Evolutionary conservation across 352 stramenopile genomes (phyloP).

Genomic region (Phytophthora hibernalis): DNA sequence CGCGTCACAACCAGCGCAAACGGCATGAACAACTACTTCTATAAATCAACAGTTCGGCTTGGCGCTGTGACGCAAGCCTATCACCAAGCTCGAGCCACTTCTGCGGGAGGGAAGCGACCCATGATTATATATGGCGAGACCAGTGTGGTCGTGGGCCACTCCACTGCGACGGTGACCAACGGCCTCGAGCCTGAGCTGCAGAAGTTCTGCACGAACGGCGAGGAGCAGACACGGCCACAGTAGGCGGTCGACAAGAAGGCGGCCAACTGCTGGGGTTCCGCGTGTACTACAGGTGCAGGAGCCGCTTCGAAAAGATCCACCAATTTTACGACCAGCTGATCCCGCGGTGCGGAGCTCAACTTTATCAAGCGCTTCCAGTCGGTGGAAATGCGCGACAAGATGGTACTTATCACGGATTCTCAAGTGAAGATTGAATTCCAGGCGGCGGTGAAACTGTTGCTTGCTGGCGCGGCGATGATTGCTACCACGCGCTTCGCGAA

Average conservation of each 20-base stretch:
- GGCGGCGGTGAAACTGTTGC: conserved; percentile 93
- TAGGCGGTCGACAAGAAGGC: conserved; percentile 56
- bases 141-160: conserved; percentile 66
- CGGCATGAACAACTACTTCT: conserved; percentile 93
- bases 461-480: conserved; percentile 92
- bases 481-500: conserved; percentile 96
- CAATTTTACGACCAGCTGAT: conserved; percentile 98
- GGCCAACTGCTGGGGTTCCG: conserved; percentile 81
- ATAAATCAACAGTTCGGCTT: conserved; percentile 95
- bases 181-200: conserved; percentile 46
- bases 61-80: conserved; percentile 88
- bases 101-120: conserved; percentile 87
- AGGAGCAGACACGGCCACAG: conserved; percentile 57
- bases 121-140: conserved; percentile 94
- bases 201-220: conserved; percentile 66
- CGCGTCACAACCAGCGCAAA: conserved; percentile 83
- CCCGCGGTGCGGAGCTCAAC: conserved; percentile 93
- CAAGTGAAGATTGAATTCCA: conserved; percentile 98
- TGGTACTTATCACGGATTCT: conserved; percentile 95
- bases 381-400: conserved; percentile 86
- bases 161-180: conserved; percentile 40
- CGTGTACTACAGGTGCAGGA: conserved; percentile 97
- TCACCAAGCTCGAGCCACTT: conserved; percentile 93
- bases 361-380: conserved; percentile 95
- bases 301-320: conserved; percentile 94